A percentile compares a stretch with the other conserved stretches of the same genome.
Conservation (phyloP, 495 filamentous ascomycete genomes). For the Saxophila tyrrhenica region DNA sequence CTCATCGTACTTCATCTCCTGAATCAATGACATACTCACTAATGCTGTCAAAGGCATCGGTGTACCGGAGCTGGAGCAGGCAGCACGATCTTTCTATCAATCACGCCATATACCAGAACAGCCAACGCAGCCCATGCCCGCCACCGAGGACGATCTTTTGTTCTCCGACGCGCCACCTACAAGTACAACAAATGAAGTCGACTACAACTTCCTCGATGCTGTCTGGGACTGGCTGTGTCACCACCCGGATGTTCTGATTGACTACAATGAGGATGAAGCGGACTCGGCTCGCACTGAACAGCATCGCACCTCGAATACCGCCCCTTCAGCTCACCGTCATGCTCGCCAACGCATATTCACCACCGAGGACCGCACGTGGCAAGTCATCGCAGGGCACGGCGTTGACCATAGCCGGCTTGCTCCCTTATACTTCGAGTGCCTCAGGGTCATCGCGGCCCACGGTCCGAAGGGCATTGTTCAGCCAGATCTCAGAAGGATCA, state of each 20-base stretch:
- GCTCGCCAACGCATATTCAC: slow-evolving; percentile 6
- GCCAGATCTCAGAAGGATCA: slow-evolving; percentile 59
- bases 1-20: too few species aligned
- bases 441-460: slow-evolving; percentile 69
- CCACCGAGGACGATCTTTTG: neutral
- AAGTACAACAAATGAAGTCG: neutral
- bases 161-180: neutral
- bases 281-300: too few species aligned
- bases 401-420: slow-evolving; percentile 59
- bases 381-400: slow-evolving; percentile 67
- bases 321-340: neutral
- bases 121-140: neutral
- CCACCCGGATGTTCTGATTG: slow-evolving; percentile 10
- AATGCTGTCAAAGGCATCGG: slow-evolving; percentile 3
- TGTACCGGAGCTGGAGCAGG: neutral
- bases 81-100: neutral
- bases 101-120: too few species aligned
- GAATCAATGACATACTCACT: too few species aligned
- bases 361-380: slow-evolving; percentile 56
- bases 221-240: slow-evolving; percentile 11
- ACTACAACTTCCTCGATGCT: neutral
- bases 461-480: slow-evolving; percentile 65
- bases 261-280: neutral
- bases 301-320: neutral
- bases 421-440: slow-evolving; percentile 55